Evolutionary conservation across 208 protist species (phyloP), one percentile per base, ranked within the genome.

Genomic region (Acanthamoeba triangularis): DNA sequence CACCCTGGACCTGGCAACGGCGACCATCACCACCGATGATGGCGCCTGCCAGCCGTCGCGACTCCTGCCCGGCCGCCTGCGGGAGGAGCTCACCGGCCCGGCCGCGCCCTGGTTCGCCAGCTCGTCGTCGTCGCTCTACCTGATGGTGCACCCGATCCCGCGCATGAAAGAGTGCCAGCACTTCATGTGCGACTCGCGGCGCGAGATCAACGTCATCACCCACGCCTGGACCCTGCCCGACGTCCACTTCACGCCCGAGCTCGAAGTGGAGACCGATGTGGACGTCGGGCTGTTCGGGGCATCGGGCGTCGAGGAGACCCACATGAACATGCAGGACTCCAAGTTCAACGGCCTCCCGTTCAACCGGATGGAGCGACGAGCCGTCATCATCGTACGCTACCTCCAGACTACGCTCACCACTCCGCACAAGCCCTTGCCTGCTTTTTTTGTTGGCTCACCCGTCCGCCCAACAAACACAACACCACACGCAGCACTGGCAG

Each of bases 161-260:
- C 11, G 44, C 35, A 85, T 85, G 76, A 85, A 85, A 13, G 76
- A 85, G 76, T 85, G 76, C 47, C 76, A 56, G 44, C 44, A 85
- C 10, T 30, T 85, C n/a, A 25, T 56, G 76, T 85, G 76, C 76
- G 44, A 85, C 76, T 85, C 76, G 28, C 47, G 76, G 28, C 76
- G 76, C n/a, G 76, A 85, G 47, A 85, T 85, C 76, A 85, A 85
- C 47, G 76, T 85, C 76, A 85, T 85, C 47, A 85, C 76, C 44
- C 76, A 85, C 76, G 28, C 76, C 41, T 85, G 76, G 76, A 85
- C 44, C 23, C 23, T 85, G 16, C 76, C 76, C 44, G 41, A 85
- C 47, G 76, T 56, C 8, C 76, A 59, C 5, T 85, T 85, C 47
- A 85, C 76, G 20, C 76, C 41, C 18, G 76, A 49, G n/a, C 76